Percentiles rank a stretch among this genome's conserved stretches.
Evolutionary conservation across 305 asterid species (phyloP).

Genomic region (Withania somnifera): DNA sequence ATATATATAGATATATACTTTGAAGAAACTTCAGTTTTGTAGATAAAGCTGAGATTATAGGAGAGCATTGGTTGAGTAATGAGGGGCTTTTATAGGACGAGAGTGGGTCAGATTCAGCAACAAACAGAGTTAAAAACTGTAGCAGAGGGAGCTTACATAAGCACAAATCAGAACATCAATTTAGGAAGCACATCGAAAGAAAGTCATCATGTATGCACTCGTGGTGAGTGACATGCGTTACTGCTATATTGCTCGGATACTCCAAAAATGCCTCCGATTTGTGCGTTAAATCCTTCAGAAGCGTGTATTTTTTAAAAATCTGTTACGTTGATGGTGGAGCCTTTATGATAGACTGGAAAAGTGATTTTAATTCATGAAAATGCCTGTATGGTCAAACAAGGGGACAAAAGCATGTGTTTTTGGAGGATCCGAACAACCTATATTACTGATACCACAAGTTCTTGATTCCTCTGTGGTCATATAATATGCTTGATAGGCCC

Average conservation of each 20-base stretch:
- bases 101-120: slow-evolving; percentile 2
- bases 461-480: neutral
- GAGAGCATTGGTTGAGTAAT: neutral
- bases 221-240: neutral
- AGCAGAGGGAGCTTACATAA: neutral
- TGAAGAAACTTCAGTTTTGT: neutral
- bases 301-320: too few species aligned
- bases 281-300: too few species aligned
- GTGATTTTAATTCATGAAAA: too few species aligned
- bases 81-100: slow-evolving; percentile 4
- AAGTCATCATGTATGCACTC: neutral
- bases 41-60: neutral
- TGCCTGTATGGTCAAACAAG: too few species aligned
- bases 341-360: too few species aligned
- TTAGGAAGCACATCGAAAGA: neutral
- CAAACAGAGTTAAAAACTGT: neutral
- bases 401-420: too few species aligned
- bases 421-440: neutral
- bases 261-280: too few species aligned
- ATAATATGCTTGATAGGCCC: neutral
- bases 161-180: slow-evolving; percentile 1
- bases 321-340: too few species aligned
- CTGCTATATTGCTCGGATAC: neutral
- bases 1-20: neutral
- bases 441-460: neutral